phyloP scores from a whole-genome alignment of 2,329 filamentous ascomycete species.

The Xylogone sp. region DNA sequence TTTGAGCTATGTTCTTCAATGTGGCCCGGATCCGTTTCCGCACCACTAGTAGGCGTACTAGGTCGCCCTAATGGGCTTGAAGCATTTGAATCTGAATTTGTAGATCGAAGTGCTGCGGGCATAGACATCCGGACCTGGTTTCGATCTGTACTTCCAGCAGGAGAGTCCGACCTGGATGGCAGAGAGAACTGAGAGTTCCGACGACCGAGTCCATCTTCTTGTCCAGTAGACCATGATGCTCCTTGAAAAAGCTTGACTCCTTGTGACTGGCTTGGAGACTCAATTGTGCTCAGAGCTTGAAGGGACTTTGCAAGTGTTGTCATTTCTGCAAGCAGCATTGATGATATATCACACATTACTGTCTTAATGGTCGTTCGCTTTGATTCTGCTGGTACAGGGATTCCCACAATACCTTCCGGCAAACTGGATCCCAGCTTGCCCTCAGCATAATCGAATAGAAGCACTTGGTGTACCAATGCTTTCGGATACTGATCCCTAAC shows the following conservation, averaged over 20 bases:
- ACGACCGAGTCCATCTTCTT: conserved; percentile 37
- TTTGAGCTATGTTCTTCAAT: background rate
- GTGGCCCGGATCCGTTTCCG: conserved; percentile 3
- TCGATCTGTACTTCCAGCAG: conserved; percentile 52
- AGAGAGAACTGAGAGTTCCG: conserved; percentile 54
- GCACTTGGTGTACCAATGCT: conserved; percentile 71
- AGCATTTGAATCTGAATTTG: conserved; percentile 25
- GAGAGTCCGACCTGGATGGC: conserved; percentile 51
- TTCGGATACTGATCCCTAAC: conserved; percentile 71
- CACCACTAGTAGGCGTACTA: conserved; percentile 29
- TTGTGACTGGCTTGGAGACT: conserved; percentile 63
- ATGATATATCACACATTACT: conserved; percentile 75
- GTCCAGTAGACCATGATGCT: conserved; percentile 36
- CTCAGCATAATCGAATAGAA: conserved; percentile 72
- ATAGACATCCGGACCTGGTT: conserved; percentile 74
- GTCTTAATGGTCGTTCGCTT: conserved; percentile 79
- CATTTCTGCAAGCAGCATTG: conserved; percentile 70
- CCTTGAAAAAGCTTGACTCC: conserved; percentile 38
- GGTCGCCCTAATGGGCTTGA: conserved; percentile 30
- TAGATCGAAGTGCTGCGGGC: conserved; percentile 50
- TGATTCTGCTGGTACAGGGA: conserved; percentile 65
- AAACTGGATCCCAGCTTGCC: conserved; percentile 46
- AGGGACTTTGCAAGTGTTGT: conserved; percentile 69
- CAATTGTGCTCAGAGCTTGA: conserved; percentile 70
- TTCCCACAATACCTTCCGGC: conserved; percentile 64